Base-by-base conservation (phyloP, 208 protist species). In the Trypanosoma congolense region DNA sequence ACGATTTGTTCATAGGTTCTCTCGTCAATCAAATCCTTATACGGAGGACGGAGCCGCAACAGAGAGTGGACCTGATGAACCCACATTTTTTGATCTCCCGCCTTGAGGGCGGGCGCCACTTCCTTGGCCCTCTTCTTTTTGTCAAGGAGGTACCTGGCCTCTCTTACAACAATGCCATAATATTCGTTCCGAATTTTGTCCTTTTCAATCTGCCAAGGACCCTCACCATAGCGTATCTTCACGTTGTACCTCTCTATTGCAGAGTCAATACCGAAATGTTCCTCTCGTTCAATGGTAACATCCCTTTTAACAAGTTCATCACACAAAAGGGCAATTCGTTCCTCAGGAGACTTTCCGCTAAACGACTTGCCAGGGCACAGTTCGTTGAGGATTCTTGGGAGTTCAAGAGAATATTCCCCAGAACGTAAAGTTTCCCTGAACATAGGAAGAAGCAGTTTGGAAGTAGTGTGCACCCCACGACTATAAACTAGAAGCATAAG, bases 41-140 rank as follows among this genome's bases (percentile, higher is more conserved):
- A 71, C 1, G 49, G 51, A 2, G 30, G 19, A n/a, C 54, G 25
- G 36, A 87, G 64, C 35, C 79, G 75, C 49, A 87, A 62, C 36
- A 87, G 41, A 10, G 19, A 22, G 33, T 65, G 48, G 14, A 75
- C n/a, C 1, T 65, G 36, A 49, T 65, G 52, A 61, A 77, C 75
- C 48, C 76, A 65, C 41, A 56, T 46, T 38, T 48, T 60, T 4
- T 56, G 30, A 49, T 63, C 9, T 18, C 14, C n/a, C 18, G 21
- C 24, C 24, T 31, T 22, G 19, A 30, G 42, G 2, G 21, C 8
- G 1, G 44, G 5, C 3, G 1, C 2, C 5, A 14, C 33, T 14
- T 44, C 38, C 33, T 72, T 70, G 1, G 14, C 25, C 40, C 29
- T 31, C 42, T 73, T 21, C 38, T 12, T 38, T 16, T 60, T 55